phyloP scores from a whole-genome alignment of 257 asterid genomes.

The Plectranthus barbatus region DNA sequence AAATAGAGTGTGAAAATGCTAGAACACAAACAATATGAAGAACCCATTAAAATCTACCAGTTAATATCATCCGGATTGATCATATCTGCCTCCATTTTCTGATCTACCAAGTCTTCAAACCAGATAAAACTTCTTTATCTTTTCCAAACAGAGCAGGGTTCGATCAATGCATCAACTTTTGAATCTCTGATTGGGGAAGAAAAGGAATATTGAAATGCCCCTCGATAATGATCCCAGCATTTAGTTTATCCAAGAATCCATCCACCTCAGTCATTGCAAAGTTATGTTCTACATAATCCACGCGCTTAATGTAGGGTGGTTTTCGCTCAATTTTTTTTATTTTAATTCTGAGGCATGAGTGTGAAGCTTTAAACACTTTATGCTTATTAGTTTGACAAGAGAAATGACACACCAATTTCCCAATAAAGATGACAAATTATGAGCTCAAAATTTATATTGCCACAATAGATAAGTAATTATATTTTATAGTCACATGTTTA shows the following conservation, averaged over 20 bases:
- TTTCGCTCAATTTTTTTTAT: too few relatives aligned
- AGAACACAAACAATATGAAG: neutral
- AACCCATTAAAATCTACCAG: conserved; percentile 23
- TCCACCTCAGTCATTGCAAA: neutral
- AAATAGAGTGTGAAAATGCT: neutral
- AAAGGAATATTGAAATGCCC: neutral
- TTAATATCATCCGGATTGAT: conserved; percentile 14
- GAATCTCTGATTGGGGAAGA: neutral
- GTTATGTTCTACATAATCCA: neutral
- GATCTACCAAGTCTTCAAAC: neutral
- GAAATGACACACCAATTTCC: too few relatives aligned
- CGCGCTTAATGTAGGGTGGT: conserved; percentile 14
- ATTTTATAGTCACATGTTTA: too few relatives aligned
- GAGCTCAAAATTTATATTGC: too few relatives aligned
- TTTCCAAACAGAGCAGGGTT: neutral
- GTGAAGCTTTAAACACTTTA: too few relatives aligned
- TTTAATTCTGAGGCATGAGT: too few relatives aligned
- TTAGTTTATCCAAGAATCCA: conserved; percentile 13
- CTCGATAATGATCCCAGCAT: neutral
- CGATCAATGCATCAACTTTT: neutral
- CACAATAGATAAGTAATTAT: too few relatives aligned
- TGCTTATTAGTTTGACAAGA: too few relatives aligned
- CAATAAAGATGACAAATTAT: too few relatives aligned
- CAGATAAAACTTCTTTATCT: neutral
- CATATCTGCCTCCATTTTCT: conserved; percentile 21